A percentile compares a stretch with the other conserved stretches of the same genome.
Conservation (phyloP, 345 rosid genomes). For the Moringa oleifera region DNA sequence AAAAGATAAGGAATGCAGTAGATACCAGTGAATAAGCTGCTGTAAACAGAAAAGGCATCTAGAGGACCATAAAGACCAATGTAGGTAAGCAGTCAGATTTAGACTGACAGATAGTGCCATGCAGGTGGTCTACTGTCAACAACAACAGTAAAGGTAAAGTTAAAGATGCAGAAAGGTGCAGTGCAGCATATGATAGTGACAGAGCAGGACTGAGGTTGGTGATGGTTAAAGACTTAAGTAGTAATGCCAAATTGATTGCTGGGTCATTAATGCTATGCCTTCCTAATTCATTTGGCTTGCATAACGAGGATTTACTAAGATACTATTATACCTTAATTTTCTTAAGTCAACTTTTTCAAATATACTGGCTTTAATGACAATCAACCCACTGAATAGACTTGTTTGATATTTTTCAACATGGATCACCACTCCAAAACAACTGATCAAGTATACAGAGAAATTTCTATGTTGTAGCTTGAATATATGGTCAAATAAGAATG, state of each 20-base stretch:
- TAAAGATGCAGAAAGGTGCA: not conserved
- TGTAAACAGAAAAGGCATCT: no score
- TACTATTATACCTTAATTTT: no score
- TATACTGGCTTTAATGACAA: not conserved
- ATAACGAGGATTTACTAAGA: not conserved
- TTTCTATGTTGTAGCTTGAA: not conserved
- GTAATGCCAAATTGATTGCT: not conserved
- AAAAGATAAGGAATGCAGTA: not conserved
- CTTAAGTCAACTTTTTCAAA: not conserved
- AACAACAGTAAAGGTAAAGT: not conserved
- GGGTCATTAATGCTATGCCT: not conserved
- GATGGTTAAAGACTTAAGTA: no score
- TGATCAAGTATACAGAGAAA: not conserved
- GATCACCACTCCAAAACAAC: no score
- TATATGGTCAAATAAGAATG: not conserved
- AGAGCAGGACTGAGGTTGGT: not conserved
- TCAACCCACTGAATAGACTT: not conserved
- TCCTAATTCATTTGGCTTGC: not conserved
- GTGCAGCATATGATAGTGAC: not conserved
- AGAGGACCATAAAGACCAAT: no score
- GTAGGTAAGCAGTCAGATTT: no score
- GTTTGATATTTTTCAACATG: no score
- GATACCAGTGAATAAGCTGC: not conserved
- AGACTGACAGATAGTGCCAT: no score
- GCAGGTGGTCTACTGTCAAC: no score